These are phyloP conservation scores for Xylaria sp. DNA, from an alignment of 2,329 filamentous ascomycete genomes.

Conservation along the genomic window DNA sequence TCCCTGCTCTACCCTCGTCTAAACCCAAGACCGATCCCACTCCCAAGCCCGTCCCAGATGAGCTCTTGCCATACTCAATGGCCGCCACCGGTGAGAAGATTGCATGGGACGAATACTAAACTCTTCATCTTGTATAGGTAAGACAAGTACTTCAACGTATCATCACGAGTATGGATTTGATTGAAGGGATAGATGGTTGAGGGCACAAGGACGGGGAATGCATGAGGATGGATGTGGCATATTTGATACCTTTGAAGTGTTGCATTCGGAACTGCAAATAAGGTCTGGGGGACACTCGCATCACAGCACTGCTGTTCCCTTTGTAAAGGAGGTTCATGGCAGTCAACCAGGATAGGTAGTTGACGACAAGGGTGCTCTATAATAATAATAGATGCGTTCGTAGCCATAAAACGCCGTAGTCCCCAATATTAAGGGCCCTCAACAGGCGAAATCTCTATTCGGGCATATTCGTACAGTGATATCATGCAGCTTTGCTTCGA, in stretches of 20 bases:
- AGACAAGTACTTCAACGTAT: slow-evolving; percentile 14
- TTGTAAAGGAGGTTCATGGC: background rate
- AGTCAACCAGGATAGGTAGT: background rate
- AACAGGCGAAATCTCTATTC: slow-evolving; percentile 9
- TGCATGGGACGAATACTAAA: slow-evolving; percentile 51
- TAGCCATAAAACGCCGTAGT: background rate
- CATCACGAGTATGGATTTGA: background rate
- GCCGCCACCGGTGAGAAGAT: slow-evolving; percentile 35
- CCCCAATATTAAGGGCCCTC: background rate
- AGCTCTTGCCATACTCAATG: slow-evolving; percentile 28
- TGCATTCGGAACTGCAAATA: background rate
- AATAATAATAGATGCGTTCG: slow-evolving; percentile 15
- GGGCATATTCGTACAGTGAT: slow-evolving; percentile 20
- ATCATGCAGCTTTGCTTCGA: slow-evolving; percentile 16
- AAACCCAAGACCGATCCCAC: slow-evolving; percentile 25
- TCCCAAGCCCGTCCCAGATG: slow-evolving; percentile 22
- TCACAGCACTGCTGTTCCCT: background rate
- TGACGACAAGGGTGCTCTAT: slow-evolving; percentile 8
- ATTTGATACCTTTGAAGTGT: background rate
- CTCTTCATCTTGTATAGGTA: slow-evolving; percentile 47
- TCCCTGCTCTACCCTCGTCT: slow-evolving; percentile 36
- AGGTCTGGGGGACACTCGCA: background rate
- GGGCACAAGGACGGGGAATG: background rate
- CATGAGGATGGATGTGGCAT: background rate
- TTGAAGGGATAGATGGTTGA: background rate